Evolutionary conservation across 176 grass and related monocot genomes (phyloP), one percentile per base, ranked within the genome.

Genomic region (Typha latifolia): DNA sequence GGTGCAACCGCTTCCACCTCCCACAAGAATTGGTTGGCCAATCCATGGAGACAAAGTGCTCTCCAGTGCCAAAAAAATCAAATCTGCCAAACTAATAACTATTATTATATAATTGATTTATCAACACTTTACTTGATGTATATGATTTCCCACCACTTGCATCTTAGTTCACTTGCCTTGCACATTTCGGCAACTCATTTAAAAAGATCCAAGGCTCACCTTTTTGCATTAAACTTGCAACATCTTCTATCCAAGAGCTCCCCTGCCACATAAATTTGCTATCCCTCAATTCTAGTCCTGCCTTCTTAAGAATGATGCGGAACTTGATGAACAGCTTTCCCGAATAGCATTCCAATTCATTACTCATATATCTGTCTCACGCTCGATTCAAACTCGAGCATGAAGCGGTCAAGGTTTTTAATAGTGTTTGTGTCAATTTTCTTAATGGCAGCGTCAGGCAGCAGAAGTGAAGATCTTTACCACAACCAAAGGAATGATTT

Each of bases 101-200:
- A 62, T 37, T 47, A 64, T 10, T 63, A 64, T 14, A 51, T 31
- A 32, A 12, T 67, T 12, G 64, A 70, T 78, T 64, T 37, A 70
- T 69, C 77, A 49, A 64, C 59, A 71, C 87, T 63, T 59, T 49
- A 72, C 62, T 49, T 74, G 78, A 51, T 56, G 50, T 70, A 82
- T 64, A 73, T 69, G 61, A 15, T 61, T 80, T 29, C 74, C 70
- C 66, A 74, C 55, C 69, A 21, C n/a, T 66, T 72, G 65, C 32
- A 77, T 76, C 37, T 49, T 72, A 23, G 71, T 56, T 87, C 74
- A 65, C 85, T 90, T 97, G 88, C 88, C 93, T 97, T 92, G 73
- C 83, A 97, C 82, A 80, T 32, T 70, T 79, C 72, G 74, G 76
- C 83, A 99, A 87, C 66, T 26, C 70, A 72, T 49, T 66, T 62